Base-by-base conservation (phyloP, 2,329 filamentous ascomycete species). In the Phialophora macrospora region DNA sequence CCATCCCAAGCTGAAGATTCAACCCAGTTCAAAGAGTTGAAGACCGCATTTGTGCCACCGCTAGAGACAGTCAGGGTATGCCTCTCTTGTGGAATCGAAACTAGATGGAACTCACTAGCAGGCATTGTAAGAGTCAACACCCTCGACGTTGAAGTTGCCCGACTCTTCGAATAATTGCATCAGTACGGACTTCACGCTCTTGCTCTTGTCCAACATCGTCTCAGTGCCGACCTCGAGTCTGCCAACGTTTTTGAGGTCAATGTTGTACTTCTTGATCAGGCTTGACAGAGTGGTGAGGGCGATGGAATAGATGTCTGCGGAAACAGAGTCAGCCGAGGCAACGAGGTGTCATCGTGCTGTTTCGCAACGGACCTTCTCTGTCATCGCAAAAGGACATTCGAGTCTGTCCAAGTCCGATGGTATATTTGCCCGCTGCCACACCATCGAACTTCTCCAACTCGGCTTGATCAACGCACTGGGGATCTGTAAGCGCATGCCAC, bases 351-450 rank as follows among this genome's bases (percentile, higher is more conserved):
- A 17, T 54, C 30, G 5, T 26, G 30, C 4, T 7, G 22, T 20
- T 8, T 20, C 44, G 34, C 4, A 48, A 68, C 83, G 79, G 78
- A 93, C 91, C 91, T 83, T 95, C 91, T 76, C 90, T 88, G 77
- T 95, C 91, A 80, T 95, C 91, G 79, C 91, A 94, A 82, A 95
- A 95, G 84, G 88, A 89, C 91, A 95, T 95, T 83, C 91, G 92
- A 77, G 90, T 94, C 85, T 95, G 91, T 75, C 91, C 91, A 64
- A 95, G 89, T 79, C 91, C 91, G 81, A 95, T 94, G 75, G 91
- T 95, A 85, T 95, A 95, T 82, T 95, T 95, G 72, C 91, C 91
- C 64, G 87, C 79, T 77, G 86, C 86, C 75, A 92, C 90, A 78
- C 90, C 91, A 86, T 95, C 91, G 81, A 92, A 92, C 81, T 92